Conservation (phyloP, 495 filamentous ascomycete species). For the Podospora australis region DNA sequence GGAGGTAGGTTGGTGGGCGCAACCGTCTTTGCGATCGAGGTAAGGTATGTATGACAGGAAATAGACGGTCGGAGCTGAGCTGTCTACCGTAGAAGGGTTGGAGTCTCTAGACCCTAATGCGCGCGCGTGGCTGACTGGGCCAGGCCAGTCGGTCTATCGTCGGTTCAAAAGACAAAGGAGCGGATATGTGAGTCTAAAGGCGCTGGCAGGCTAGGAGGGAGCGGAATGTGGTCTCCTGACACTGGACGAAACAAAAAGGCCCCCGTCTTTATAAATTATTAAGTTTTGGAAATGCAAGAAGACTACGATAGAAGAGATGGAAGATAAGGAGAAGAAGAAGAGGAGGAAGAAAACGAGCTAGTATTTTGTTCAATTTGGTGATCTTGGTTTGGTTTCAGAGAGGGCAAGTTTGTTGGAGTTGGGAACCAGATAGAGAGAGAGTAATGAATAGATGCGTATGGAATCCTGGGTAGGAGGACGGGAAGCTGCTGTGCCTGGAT, state of each 20-base stretch:
- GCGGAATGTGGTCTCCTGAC: constrained; percentile 1
- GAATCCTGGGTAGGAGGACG: background rate
- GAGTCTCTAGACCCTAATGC: background rate
- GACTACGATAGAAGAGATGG: background rate
- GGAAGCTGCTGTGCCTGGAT: background rate
- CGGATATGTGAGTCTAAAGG: background rate
- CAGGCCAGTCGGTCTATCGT: background rate
- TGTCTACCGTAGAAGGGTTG: background rate
- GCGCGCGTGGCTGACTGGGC: background rate
- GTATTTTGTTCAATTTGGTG: background rate
- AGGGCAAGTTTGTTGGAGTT: too few species aligned
- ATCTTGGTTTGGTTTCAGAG: background rate
- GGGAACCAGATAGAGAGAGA: too few species aligned
- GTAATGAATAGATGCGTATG: too few species aligned
- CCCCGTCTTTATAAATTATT: constrained; percentile 3
- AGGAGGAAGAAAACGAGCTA: background rate
- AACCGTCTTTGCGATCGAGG: background rate
- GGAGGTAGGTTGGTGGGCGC: too few species aligned
- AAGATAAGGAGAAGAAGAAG: background rate
- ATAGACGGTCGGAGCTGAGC: background rate
- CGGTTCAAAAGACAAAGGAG: background rate
- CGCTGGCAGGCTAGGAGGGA: background rate
- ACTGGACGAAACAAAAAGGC: constrained; percentile 5
- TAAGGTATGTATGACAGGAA: background rate
- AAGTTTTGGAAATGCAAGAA: background rate